Evolutionary conservation across 2,329 filamentous ascomycete species (phyloP), one percentile per base, ranked within the genome.

Genomic region (Phialocephala sp.): DNA sequence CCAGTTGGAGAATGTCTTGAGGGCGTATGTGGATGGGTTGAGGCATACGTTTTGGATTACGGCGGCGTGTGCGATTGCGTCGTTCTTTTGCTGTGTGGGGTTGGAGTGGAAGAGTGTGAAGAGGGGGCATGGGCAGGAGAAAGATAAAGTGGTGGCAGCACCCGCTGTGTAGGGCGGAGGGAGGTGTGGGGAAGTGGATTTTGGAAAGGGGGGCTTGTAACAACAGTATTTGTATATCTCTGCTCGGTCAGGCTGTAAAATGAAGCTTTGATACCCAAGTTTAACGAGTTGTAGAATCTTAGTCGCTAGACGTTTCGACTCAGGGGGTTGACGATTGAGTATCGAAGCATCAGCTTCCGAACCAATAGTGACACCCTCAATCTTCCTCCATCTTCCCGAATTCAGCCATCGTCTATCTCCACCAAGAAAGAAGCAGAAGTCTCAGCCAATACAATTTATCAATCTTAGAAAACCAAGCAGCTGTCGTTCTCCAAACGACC

Each of bases 61-160:
- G 0, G 77, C 83, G 0, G 84, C 80, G 0, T 83, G 80, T 66
- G 82, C 83, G 0, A 78, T 73, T 3, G 78, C 76, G 2, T 82
- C 82, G 0, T 84, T 87, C 63, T 52, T 84, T 4, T 62, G 22
- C 73, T 2, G 79, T 77, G 3, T 73, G 80, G 81, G 79, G 14
- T 69, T 87, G 65, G 76, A 80, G 72, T 87, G 84, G 83, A 84
- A 80, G 78, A 86, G 82, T 61, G 83, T 87, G 57, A 83, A 85
- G 77, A 80, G 82, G 72, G 72, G 70, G 4, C 65, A 69, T 59
- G 71, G 65, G 22, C 66, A 72, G 56, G 66, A 56, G 54, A 67
- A 66, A 52, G 36, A 14, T 39, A 58, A 62, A 14, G 59, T 57
- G 43, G 58, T 63, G 52, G 41, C 60, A 8, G 65, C 66, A 35